A percentile compares a stretch with the other conserved stretches of the same genome.
Conservation (phyloP, 306 rosid species). For the Pyrus communis region DNA sequence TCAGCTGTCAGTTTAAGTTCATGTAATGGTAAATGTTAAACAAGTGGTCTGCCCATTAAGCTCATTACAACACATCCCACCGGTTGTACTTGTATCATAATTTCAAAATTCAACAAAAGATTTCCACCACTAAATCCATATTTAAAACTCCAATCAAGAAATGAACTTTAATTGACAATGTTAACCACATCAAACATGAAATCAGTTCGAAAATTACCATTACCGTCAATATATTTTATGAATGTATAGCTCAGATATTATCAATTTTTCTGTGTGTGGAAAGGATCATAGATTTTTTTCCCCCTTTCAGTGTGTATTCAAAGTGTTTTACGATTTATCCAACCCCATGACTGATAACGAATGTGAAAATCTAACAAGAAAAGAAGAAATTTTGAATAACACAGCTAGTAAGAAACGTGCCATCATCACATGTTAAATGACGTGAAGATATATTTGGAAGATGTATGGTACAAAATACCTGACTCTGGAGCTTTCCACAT, state of each 20-base stretch:
- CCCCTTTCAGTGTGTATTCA: background rate
- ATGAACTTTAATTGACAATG: background rate
- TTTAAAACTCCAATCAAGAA: background rate
- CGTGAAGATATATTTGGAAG: background rate
- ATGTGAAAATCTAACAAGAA: background rate
- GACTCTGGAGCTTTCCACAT: conserved; percentile 85
- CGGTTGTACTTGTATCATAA: background rate
- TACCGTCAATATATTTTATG: background rate
- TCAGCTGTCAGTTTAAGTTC: background rate
- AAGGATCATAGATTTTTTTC: background rate
- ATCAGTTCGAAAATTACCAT: background rate
- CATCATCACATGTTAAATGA: background rate
- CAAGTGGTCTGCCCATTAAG: background rate
- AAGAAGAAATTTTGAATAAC: background rate
- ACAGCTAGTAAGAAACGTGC: background rate
- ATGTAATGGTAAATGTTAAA: background rate
- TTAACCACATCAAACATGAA: background rate
- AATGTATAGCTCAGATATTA: background rate
- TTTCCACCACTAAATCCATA: background rate
- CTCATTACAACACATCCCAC: background rate
- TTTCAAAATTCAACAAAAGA: background rate
- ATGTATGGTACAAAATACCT: conserved; percentile 42
- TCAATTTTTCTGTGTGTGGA: background rate
- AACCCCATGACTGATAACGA: background rate
- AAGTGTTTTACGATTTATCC: background rate